Percentiles rank a stretch among this genome's conserved stretches.
Evolutionary conservation across 1,284 basidiomycete species (phyloP).

Genomic region (Golubevia sp.): DNA sequence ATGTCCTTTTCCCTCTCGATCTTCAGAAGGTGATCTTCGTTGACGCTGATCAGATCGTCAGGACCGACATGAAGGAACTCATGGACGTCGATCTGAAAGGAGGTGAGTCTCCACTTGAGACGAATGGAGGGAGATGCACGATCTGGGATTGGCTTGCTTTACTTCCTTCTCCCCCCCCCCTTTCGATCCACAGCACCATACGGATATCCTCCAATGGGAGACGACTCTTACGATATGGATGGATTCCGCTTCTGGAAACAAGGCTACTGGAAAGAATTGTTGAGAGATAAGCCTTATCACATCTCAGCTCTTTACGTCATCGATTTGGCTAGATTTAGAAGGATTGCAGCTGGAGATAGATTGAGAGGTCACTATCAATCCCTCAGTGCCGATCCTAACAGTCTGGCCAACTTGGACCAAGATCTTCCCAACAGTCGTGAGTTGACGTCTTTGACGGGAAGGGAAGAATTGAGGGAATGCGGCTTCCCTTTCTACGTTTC

Average conservation of each 20-base stretch:
- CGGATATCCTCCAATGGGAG: constrained; percentile 92
- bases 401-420: constrained; percentile 93
- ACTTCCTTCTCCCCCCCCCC: not conserved
- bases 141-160: no score
- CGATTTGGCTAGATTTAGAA: constrained; percentile 91
- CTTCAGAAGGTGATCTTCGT: constrained; percentile 98
- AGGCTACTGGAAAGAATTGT: constrained; percentile 63
- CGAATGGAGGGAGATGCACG: no score
- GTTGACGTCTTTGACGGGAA: no score
- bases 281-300: constrained; percentile 29
- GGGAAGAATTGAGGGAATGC: no score
- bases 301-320: constrained; percentile 84
- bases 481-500: constrained; percentile 80
- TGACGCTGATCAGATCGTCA: constrained; percentile 83
- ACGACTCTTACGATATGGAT: constrained; percentile 89
- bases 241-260: constrained; percentile 98
- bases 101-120: constrained; percentile 3
- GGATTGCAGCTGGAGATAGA: constrained; percentile 74
- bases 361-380: constrained; percentile 89
- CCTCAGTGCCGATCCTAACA: constrained; percentile 89
- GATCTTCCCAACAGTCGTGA: constrained; percentile 54
- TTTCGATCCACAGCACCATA: constrained; percentile 22
- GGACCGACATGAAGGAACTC: constrained; percentile 90
- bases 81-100: constrained; percentile 88
- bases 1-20: constrained; percentile 97